Percentiles rank a stretch among this genome's conserved stretches.
phyloP scores from a whole-genome alignment of 331 rosid genomes.

The Spiraea crenata region DNA sequence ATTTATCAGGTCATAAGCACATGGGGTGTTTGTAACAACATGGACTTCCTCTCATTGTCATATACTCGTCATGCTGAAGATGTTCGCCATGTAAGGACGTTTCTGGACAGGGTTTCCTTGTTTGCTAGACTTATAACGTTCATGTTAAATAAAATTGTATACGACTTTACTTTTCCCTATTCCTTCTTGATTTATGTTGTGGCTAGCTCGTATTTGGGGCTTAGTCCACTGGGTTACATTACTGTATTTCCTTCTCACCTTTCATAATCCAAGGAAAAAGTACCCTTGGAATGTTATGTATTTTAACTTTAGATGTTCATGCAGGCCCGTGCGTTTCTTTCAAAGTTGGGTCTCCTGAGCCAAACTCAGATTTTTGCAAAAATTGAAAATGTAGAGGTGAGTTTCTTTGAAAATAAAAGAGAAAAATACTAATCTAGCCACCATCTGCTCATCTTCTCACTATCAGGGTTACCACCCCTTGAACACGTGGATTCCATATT shows the following conservation, averaged over 20 bases:
- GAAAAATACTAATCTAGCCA: conserved; percentile 5
- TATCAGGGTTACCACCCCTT: neutral
- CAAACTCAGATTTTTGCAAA: conserved; percentile 52
- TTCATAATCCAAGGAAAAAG: neutral
- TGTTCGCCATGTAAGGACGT: conserved; percentile 38
- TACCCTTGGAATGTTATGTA: neutral
- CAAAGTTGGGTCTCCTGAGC: conserved; percentile 38
- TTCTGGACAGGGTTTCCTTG: conserved; percentile 8
- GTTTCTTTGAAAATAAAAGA: neutral
- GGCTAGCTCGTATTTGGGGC: neutral
- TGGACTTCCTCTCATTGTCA: conserved; percentile 48
- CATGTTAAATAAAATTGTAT: conserved; percentile 2
- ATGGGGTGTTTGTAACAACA: conserved; percentile 44
- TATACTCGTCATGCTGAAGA: conserved; percentile 45
- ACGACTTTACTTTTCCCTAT: neutral
- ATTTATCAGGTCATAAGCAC: conserved; percentile 35
- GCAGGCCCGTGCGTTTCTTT: conserved; percentile 45
- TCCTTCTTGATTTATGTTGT: neutral
- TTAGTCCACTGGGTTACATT: conserved; percentile 5
- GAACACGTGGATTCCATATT: neutral
- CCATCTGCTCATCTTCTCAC: neutral
- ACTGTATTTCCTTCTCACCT: neutral
- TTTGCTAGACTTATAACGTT: conserved; percentile 8
- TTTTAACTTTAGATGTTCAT: conserved; percentile 17
- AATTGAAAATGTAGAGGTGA: conserved; percentile 46